phyloP scores from a whole-genome alignment of 352 stramenopile genomes.

The Nothophytophthora sp. region DNA sequence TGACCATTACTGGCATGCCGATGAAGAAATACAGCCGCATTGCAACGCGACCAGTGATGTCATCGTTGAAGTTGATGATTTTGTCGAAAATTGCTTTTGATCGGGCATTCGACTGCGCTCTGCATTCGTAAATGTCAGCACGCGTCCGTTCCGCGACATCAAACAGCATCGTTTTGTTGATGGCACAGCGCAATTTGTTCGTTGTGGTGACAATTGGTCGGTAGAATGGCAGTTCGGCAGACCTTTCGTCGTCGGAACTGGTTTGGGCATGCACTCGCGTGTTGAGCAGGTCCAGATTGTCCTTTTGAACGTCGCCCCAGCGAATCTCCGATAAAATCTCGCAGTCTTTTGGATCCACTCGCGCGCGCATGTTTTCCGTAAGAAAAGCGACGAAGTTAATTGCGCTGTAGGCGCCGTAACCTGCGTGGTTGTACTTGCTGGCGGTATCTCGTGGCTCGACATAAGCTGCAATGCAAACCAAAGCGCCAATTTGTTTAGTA shows the following conservation, averaged over 20 bases:
- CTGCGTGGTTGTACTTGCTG: not conserved
- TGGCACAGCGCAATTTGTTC: conserved; percentile 13
- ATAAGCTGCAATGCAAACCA: not conserved
- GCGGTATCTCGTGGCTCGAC: not conserved
- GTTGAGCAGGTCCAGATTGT: too few species aligned
- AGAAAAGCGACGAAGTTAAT: conserved; percentile 23
- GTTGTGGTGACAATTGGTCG: conserved; percentile 10
- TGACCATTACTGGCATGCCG: conserved; percentile 14
- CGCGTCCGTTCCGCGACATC: not conserved
- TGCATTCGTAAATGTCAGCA: conserved; percentile 1
- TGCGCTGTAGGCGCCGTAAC: conserved; percentile 2
- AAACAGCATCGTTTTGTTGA: conserved; percentile 15
- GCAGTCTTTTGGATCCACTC: conserved; percentile 7
- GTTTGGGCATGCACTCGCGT: too few species aligned
- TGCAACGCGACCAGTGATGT: conserved; percentile 3
- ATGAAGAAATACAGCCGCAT: conserved; percentile 19
- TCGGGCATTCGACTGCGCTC: not conserved
- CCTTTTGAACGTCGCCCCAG: too few species aligned
- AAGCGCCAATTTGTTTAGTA: not conserved
- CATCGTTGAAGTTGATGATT: conserved; percentile 9
- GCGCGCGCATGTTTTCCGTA: conserved; percentile 10
- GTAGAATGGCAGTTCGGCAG: too few species aligned
- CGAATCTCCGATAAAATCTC: too few species aligned
- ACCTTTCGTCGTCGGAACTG: too few species aligned
- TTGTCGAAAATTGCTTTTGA: conserved; percentile 1